Conservation (phyloP, 345 rosid species). For the Anacardium occidentale region DNA sequence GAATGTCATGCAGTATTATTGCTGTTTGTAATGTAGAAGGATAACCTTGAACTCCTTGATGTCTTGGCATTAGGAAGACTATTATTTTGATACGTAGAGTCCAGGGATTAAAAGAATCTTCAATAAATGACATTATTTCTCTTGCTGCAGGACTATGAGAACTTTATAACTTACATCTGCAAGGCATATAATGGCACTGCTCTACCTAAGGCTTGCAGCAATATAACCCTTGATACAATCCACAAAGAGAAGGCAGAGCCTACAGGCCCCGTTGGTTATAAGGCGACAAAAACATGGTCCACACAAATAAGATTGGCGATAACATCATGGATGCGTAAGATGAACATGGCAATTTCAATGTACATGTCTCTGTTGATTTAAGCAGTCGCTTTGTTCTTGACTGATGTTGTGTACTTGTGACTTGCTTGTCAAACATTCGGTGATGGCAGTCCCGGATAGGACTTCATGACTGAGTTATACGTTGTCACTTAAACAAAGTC, state of each 20-base stretch:
- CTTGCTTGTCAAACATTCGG: background rate
- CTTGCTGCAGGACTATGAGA: conserved; percentile 64
- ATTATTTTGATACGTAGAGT: conserved; percentile 1
- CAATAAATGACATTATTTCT: background rate
- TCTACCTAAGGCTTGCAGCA: conserved; percentile 53
- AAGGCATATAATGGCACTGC: conserved; percentile 58
- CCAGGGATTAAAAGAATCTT: background rate
- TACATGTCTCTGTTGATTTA: background rate
- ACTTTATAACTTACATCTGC: conserved; percentile 76
- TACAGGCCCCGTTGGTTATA: conserved; percentile 38
- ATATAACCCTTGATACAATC: conserved; percentile 23
- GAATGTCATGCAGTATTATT: background rate
- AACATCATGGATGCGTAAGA: conserved; percentile 26
- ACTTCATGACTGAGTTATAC: background rate
- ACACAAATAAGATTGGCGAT: conserved; percentile 23
- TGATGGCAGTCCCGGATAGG: background rate
- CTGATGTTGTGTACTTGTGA: background rate
- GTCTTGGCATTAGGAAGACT: background rate
- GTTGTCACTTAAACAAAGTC: background rate
- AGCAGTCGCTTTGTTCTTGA: background rate
- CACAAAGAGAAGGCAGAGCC: conserved; percentile 20
- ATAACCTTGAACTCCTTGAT: background rate
- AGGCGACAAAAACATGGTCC: conserved; percentile 26
- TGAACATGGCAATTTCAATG: conserved; percentile 20
- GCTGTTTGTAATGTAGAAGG: background rate